A percentile compares a stretch with the other conserved stretches of the same genome.
Conservation (phyloP, 208 protist genomes). For the Trypanosomatidae sp. region DNA sequence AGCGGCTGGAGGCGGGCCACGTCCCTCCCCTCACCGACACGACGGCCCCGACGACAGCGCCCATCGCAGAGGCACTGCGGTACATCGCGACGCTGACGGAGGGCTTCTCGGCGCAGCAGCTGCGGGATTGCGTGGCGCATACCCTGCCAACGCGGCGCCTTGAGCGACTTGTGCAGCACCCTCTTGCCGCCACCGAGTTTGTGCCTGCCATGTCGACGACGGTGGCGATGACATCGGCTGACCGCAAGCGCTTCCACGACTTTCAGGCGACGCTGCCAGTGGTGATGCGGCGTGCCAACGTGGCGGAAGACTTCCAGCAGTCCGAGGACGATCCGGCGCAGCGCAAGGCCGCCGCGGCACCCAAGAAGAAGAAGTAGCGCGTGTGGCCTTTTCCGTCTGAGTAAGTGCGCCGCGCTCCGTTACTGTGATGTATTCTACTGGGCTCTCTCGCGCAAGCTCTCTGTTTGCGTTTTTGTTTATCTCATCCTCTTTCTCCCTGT, state of each 20-base stretch:
- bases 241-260: conserved; percentile 55
- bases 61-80: conserved; percentile 41
- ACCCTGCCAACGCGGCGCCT: conserved; percentile 74
- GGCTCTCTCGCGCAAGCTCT: too few relatives aligned
- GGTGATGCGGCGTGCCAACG: conserved; percentile 65
- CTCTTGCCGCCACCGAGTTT: conserved; percentile 78
- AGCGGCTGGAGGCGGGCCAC: conserved; percentile 7
- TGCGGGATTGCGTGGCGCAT: conserved; percentile 51
- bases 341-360: too few relatives aligned
- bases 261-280: conserved; percentile 72
- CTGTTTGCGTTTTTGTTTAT: too few relatives aligned
- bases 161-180: conserved; percentile 63
- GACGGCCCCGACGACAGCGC: conserved; percentile 9
- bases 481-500: too few relatives aligned
- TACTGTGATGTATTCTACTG: too few relatives aligned
- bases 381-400: too few relatives aligned
- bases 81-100: conserved; percentile 82
- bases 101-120: conserved; percentile 62
- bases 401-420: too few relatives aligned
- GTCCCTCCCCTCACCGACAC: conserved; percentile 16
- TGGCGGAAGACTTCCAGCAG: conserved; percentile 65
- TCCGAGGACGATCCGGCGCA: conserved; percentile 70
- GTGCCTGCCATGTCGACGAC: conserved; percentile 57
- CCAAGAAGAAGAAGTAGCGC: too few relatives aligned
- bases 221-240: conserved; percentile 49